These are phyloP conservation scores for Ananas comosus DNA, from an alignment of 176 grass and related monocot species.

Conservation along the genomic window DNA sequence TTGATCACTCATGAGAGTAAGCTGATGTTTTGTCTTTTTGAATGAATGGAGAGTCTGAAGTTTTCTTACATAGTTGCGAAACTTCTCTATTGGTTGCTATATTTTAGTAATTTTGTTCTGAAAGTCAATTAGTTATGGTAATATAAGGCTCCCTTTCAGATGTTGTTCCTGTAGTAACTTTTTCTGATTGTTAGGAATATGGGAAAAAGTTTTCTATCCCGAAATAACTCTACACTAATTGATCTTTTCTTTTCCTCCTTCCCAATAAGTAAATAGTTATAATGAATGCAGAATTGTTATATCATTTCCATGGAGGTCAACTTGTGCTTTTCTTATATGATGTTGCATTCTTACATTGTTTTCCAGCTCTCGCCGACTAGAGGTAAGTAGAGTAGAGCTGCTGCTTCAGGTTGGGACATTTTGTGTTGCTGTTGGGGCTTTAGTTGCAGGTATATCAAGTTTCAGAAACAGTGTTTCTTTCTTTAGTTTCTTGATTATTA, in stretches of 20 bases:
- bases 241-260: too few species aligned
- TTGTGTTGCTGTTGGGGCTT: constrained; percentile 79
- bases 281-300: background rate
- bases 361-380: constrained; percentile 78
- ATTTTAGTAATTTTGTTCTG: too few species aligned
- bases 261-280: too few species aligned
- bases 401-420: constrained; percentile 97
- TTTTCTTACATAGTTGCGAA: too few species aligned
- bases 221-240: too few species aligned
- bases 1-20: background rate
- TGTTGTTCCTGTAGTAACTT: too few species aligned
- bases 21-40: background rate
- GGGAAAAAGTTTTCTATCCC: too few species aligned
- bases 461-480: background rate
- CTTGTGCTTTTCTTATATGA: constrained; percentile 24
- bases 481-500: background rate
- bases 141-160: too few species aligned
- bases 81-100: too few species aligned
- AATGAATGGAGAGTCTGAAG: too few species aligned
- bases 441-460: constrained; percentile 68
- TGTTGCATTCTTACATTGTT: background rate
- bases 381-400: constrained; percentile 91
- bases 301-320: background rate
- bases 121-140: too few species aligned
- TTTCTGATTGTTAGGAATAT: too few species aligned